Base-by-base conservation (phyloP, 23 red algal genomes). In the Gracilaria caudata region DNA sequence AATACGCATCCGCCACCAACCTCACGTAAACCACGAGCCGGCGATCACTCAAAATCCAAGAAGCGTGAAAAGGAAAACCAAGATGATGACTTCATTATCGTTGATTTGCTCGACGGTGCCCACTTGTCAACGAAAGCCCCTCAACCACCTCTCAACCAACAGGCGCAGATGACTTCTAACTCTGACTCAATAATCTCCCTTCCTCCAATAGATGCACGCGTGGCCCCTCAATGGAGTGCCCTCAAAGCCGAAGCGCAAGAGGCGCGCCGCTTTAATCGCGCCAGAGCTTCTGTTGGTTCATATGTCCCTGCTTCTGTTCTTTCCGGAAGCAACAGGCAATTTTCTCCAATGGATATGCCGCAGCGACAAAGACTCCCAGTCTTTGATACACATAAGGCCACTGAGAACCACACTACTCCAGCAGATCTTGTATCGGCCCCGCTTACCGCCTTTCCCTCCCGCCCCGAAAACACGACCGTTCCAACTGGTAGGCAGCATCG, bases 101-200 rank as follows among this genome's bases (percentile, higher is more conserved):
- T 89, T 57, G 86, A 89, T 32, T 55, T 89, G 73, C 54, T 89
- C 17, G 86, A 89, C 34, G 86, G 86, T 26, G 73, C 86, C 25
- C 86, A 79, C 51, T 37, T 89, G 1, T 36, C 86, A 37, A 89
- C 86, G 10, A 86, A 86, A 73, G 35, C 63, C 23, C 32, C 56
- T 21, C 45, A 72, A 44, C 51, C 60, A 17, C 63, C 59, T 13
- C 38, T 30, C 7, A 46, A 28, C 7, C 38, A 77, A 51, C 7
- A 32, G 14, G 24, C 20, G 4, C 29, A 63, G 17, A 80, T 80
- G 77, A 60, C 63, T 74, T 56, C 82, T 56, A 86, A 73, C 68
- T 86, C 73, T 26, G 71, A 89, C 37, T 89, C 86, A 17, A 89
- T 89, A 38, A 64, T 77, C 20, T 77, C 86, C 19, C 63, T 89